Evolutionary conservation across 2,329 filamentous ascomycete genomes (phyloP).

Genomic region (Pyricularia sp.): DNA sequence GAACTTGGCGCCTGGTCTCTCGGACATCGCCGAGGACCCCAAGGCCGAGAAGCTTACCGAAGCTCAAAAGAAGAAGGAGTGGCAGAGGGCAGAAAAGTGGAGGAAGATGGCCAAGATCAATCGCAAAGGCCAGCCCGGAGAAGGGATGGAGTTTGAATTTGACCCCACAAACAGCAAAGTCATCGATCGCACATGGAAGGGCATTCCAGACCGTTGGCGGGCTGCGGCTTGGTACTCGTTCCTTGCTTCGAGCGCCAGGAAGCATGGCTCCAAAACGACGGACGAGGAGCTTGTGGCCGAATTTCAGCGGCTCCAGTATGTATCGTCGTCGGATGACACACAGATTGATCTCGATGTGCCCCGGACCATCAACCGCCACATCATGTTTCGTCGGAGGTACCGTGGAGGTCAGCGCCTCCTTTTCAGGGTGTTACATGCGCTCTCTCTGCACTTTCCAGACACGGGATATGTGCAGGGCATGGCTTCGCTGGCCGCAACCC

Average conservation of each 20-base stretch:
- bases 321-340: constrained; percentile 78
- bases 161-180: constrained; percentile 76
- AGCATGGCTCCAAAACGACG: constrained; percentile 4
- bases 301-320: constrained; percentile 64
- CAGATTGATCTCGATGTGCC: constrained; percentile 98
- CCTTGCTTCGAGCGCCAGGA: constrained; percentile 65
- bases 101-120: constrained; percentile 53
- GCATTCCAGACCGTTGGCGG: constrained; percentile 93
- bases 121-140: constrained; percentile 37
- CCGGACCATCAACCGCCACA: constrained; percentile 86
- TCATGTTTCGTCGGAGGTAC: constrained; percentile 93
- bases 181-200: constrained; percentile 91
- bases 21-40: constrained; percentile 46
- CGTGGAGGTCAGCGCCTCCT: constrained; percentile 84
- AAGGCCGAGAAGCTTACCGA: constrained; percentile 42
- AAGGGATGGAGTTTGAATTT: constrained; percentile 65
- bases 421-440: constrained; percentile 84
- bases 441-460: constrained; percentile 83
- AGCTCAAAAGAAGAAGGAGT: constrained; percentile 52
- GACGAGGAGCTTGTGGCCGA: constrained; percentile 36
- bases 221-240: constrained; percentile 93
- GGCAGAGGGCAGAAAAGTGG: constrained; percentile 56
- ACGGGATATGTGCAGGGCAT: constrained; percentile 97
- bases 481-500: constrained; percentile 83
- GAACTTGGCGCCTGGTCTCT: constrained; percentile 46